A percentile compares a stretch with the other conserved stretches of the same genome.
These are phyloP conservation scores for Quercus phellos DNA, from an alignment of 331 rosid species.

Conservation along the genomic window DNA sequence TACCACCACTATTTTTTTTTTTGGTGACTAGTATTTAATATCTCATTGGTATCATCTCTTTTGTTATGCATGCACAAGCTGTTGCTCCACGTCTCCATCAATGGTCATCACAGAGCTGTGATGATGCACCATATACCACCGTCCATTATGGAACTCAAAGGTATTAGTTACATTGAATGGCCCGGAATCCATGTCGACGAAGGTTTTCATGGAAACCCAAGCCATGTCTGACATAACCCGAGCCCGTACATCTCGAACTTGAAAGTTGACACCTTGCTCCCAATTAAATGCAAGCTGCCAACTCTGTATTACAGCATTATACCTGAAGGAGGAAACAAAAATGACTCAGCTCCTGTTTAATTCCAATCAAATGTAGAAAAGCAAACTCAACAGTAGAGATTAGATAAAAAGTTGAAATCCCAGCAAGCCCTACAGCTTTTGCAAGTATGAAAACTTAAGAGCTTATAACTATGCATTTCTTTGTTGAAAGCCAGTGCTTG, in stretches of 20 bases:
- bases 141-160: constrained; percentile 72
- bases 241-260: constrained; percentile 79
- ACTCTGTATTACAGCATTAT: constrained; percentile 68
- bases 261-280: constrained; percentile 83
- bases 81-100: constrained; percentile 61
- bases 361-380: neutral
- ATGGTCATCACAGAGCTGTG: constrained; percentile 72
- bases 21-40: constrained; percentile 51
- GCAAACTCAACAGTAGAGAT: neutral
- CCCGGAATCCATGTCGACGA: constrained; percentile 67
- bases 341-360: neutral
- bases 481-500: neutral
- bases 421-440: neutral
- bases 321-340: constrained; percentile 46
- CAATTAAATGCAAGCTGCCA: constrained; percentile 87
- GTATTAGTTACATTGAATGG: constrained; percentile 80
- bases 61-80: constrained; percentile 58
- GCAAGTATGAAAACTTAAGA: neutral
- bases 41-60: constrained; percentile 32
- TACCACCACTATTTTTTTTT: constrained; percentile 27
- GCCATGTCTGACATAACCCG: constrained; percentile 88
- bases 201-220: constrained; percentile 94
- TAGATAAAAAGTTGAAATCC: neutral
- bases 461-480: neutral
- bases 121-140: constrained; percentile 97